These are phyloP conservation scores for Fraxinus platypoda DNA, from an alignment of 305 asterid species.

Conservation along the genomic window DNA sequence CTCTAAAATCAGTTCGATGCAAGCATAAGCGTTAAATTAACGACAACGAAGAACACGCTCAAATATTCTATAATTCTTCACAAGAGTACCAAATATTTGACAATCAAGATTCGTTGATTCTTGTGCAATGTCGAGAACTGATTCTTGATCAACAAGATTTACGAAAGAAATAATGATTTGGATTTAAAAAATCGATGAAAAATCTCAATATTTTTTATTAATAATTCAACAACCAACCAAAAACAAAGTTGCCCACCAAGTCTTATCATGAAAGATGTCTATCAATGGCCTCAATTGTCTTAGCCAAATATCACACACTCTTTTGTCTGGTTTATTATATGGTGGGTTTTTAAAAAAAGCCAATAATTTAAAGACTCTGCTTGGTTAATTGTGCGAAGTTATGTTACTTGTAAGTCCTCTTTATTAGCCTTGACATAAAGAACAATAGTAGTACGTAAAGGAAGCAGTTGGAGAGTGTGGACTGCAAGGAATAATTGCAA, in stretches of 20 bases:
- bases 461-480: not conserved
- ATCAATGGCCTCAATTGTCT: constrained; percentile 1
- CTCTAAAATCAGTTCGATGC: not conserved
- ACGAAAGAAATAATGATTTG: not conserved
- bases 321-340: constrained; percentile 5
- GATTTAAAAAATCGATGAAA: not conserved
- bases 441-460: not conserved
- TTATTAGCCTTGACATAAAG: not conserved
- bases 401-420: not conserved
- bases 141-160: not conserved
- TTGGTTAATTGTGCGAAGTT: not conserved
- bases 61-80: too few relatives aligned
- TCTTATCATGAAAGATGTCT: not conserved
- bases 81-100: not conserved
- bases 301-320: constrained; percentile 19
- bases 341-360: not conserved
- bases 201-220: not conserved
- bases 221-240: not conserved
- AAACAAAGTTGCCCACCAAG: not conserved
- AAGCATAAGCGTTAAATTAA: not conserved
- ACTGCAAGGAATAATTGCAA: not conserved
- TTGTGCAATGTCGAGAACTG: not conserved
- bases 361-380: not conserved
- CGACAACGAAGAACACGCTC: not conserved
- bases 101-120: not conserved